Percentiles rank a stretch among this genome's conserved stretches.
Conservation (phyloP, 2,329 filamentous ascomycete genomes). For the Tolypocladium ophioglossoides region DNA sequence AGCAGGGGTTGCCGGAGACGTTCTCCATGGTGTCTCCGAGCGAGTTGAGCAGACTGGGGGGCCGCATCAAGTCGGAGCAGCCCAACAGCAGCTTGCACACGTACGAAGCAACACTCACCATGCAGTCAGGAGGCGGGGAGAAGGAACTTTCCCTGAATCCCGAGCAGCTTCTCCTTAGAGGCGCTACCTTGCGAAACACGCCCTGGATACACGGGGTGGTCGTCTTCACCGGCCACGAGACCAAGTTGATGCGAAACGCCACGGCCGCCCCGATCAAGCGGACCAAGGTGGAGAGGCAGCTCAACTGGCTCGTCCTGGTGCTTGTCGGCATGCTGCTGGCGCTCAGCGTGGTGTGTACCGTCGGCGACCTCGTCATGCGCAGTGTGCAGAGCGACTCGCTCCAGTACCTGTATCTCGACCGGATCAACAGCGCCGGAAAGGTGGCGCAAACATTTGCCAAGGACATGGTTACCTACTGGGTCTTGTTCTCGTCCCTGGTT, state of each 20-base stretch:
- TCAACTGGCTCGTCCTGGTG: constrained; percentile 88
- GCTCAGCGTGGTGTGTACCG: constrained; percentile 80
- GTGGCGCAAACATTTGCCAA: constrained; percentile 76
- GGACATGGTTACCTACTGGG: constrained; percentile 97
- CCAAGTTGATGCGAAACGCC: constrained; percentile 97
- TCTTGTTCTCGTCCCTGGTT: constrained; percentile 90
- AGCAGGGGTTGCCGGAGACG: constrained; percentile 92
- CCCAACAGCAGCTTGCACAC: constrained; percentile 98
- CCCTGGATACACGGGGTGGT: constrained; percentile 95
- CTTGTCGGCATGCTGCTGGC: constrained; percentile 74
- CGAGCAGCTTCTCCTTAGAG: constrained; percentile 85
- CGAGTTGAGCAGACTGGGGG: constrained; percentile 77
- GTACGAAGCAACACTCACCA: constrained; percentile 90
- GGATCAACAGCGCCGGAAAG: constrained; percentile 40
- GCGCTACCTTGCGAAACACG: constrained; percentile 88
- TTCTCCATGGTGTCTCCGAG: constrained; percentile 74
- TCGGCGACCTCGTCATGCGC: constrained; percentile 78
- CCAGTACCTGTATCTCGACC: constrained; percentile 59
- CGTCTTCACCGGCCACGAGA: constrained; percentile 89
- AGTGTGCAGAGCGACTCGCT: constrained; percentile 52
- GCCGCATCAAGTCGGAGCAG: constrained; percentile 85
- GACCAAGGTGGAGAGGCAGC: constrained; percentile 86
- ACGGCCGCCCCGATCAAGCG: constrained; percentile 96
- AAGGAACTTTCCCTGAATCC: constrained; percentile 84
- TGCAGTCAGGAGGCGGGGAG: constrained; percentile 82